Evolutionary conservation across 164 flowering plant species (phyloP), one percentile per base, ranked within the genome.

Genomic region (Tinospora cordifolia): DNA sequence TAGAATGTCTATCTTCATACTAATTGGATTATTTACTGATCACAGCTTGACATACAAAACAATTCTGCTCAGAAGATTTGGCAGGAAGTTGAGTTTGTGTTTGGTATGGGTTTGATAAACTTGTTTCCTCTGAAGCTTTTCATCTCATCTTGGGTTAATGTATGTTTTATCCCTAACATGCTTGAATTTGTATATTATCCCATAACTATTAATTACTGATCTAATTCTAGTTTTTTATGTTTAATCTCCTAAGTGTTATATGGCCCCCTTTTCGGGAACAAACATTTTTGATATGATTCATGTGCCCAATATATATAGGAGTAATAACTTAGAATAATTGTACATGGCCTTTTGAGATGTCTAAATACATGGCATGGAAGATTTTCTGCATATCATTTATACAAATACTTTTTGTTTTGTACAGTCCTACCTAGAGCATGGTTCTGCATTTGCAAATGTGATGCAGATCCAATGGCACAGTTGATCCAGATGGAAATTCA

Each of bases 41-140:
- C 3, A 73, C 89, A 92, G 98, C 96, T 93, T 77, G 98, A 93
- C 81, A 81, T 91, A 71, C 78, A 82, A 69, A 79, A 93, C 71
- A 87, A 73, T 78, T 84, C 96, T 75, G 88, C 73, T 72, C 98
- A 93, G 67, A 81, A 79, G 73, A 30, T 81, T 63, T 94, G 99
- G 99, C 97, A 89, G 78, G 80, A 58, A 66, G 79, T 89, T 40
- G 99, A 94, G 81, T 87, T 94, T 78, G 79, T 87, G 41, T 89
- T 94, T 80, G 99, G 98, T 93, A 84, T 83, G 88, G 11, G 49
- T 68, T 69, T 65, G 47, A 62, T 57, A 71, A 15, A 60, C 25
- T 60, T n/a, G 51, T 36, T 46, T 17, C 59, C 21, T 51, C 21
- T 51, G 8, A 17, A 17, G 17, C 59, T 51, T 51, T 15, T 51